These are phyloP conservation scores for Nakazawaea ishiwadae DNA, from an alignment of 805 yeast genomes.

Conservation along the genomic window DNA sequence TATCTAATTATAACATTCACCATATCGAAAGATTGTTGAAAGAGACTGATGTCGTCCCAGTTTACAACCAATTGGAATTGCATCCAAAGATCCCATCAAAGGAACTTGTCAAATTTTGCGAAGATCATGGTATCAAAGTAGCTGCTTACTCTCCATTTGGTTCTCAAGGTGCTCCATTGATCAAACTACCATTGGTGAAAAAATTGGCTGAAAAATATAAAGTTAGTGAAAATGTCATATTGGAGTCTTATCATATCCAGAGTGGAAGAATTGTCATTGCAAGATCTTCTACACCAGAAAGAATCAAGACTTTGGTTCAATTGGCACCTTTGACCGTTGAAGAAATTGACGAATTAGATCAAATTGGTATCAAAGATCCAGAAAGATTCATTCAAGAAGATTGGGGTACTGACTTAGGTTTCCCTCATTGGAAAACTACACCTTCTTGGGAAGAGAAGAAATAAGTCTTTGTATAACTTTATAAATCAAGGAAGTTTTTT, in stretches of 20 bases:
- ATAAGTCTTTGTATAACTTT: neutral
- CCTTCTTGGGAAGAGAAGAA: constrained; percentile 11
- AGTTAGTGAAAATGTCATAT: constrained; percentile 50
- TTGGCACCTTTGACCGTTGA: constrained; percentile 31
- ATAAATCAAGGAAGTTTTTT: neutral
- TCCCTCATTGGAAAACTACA: constrained; percentile 23
- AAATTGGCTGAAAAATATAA: constrained; percentile 54
- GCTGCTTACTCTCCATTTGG: constrained; percentile 66
- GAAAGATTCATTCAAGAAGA: constrained; percentile 23
- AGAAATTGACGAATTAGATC: constrained; percentile 28
- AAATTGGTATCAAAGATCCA: constrained; percentile 27
- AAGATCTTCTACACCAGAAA: constrained; percentile 63
- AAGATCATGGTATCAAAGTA: constrained; percentile 32
- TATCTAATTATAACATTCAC: constrained; percentile 45
- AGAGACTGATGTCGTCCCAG: constrained; percentile 46
- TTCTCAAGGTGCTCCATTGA: constrained; percentile 57
- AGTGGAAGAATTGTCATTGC: constrained; percentile 63
- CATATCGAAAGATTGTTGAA: constrained; percentile 35
- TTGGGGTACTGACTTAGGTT: constrained; percentile 30
- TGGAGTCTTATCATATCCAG: constrained; percentile 58
- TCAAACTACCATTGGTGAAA: constrained; percentile 43
- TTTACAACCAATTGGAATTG: constrained; percentile 49
- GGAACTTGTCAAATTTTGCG: constrained; percentile 35
- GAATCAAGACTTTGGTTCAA: constrained; percentile 41
- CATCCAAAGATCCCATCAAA: constrained; percentile 39